Evolutionary conservation across 345 rosid genomes (phyloP), one percentile per base, ranked within the genome.

Genomic region (Raphanus sativus): DNA sequence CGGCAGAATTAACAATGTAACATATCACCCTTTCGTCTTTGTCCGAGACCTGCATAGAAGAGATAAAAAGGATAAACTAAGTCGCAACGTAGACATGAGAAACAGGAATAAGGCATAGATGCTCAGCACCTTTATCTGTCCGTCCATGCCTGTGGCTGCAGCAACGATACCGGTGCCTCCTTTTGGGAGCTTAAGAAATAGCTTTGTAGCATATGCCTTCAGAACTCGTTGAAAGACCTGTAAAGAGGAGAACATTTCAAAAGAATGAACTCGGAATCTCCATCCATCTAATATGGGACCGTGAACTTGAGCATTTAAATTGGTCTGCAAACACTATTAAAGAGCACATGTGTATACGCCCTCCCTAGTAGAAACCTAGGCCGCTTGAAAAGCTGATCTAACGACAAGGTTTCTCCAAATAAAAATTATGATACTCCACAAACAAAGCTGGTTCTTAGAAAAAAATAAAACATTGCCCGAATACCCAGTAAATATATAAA

Each of bases 91-190:
- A 75, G 75, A 69, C 75, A 65, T 40, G 40, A 13, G 74, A 73
- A 69, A 38, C 25, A 67, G 21, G 30, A 68, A 73, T 29, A 48
- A 75, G 26, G 72, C 56, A 32, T 11, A 63, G 13, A 36, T 50
- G 4, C 3, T 30, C 72, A 29, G 24, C 72, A 95, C 99, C 96
- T 91, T 95, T 87, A 95, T 95, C 80, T 89, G 98, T 58, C 96
- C 91, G 71, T 95, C 99, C 88, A 90, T 90, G 70, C 99, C 98
- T 10, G 99, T 95, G 58, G 99, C 98, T 64, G 99, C 97, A 21
- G 99, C 99, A 81, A 95, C 99, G 70, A 95, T 87, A 65, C 99
- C 99, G 7, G 88, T 77, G 63, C 99, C 99, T 66, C 98, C 92
- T 83, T 90, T 95, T 6, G 99, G 99, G 69, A 95, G 88, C 82